Evolutionary conservation across 2,329 filamentous ascomycete species (phyloP).

Genomic region (Alternaria sp.): DNA sequence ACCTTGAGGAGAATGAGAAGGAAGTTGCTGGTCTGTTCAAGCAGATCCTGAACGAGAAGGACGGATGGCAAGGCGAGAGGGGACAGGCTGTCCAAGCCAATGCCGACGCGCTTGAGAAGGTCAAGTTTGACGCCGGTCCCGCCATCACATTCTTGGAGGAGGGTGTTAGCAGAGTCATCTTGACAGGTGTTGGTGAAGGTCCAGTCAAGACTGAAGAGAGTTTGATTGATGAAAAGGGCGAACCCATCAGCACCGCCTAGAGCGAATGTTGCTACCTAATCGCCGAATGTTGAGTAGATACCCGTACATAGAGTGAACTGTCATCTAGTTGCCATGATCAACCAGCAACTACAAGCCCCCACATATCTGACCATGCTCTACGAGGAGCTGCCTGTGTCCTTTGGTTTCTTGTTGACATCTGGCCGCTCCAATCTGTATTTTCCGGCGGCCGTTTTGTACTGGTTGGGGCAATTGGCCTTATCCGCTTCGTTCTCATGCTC

Average conservation of each 20-base stretch:
- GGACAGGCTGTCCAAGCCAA: conserved; percentile 60
- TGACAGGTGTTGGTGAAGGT: conserved; percentile 90
- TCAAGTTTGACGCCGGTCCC: conserved; percentile 56
- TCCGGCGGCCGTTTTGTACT: no score
- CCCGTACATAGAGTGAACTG: no score
- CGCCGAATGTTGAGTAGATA: conserved; percentile 5
- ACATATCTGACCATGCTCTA: no score
- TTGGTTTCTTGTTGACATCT: no score
- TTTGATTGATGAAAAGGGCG: conserved; percentile 69
- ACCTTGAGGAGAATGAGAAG: conserved; percentile 77
- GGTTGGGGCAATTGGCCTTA: no score
- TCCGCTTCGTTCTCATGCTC: no score
- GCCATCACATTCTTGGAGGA: conserved; percentile 63
- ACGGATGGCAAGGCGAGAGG: conserved; percentile 71
- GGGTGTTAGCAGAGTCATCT: conserved; percentile 86
- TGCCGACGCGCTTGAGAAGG: conserved; percentile 65
- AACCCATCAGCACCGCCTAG: conserved; percentile 30
- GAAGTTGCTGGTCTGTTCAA: conserved; percentile 81
- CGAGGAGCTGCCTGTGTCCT: no score
- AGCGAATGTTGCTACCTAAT: neutral
- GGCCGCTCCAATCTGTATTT: no score
- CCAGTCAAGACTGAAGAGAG: conserved; percentile 80
- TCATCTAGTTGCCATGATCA: no score
- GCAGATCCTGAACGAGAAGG: conserved; percentile 65
- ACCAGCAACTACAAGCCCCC: no score